phyloP scores from a whole-genome alignment of 371 early-diverging fungal genomes.

The Mortierella sp. region DNA sequence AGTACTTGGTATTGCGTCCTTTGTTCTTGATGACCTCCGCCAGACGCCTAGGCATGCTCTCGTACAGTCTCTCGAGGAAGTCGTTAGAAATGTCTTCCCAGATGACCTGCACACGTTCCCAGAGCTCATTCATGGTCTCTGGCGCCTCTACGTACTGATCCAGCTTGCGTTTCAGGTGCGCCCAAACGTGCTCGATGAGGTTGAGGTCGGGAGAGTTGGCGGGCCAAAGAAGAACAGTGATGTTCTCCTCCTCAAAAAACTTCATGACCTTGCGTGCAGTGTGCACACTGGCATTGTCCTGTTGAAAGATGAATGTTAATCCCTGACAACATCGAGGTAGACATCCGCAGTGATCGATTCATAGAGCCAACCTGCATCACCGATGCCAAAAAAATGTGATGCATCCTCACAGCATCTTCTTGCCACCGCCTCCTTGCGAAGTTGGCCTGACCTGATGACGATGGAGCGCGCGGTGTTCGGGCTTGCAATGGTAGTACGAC shows the following conservation, averaged over 20 bases:
- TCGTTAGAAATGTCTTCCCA: slow-evolving; percentile 2
- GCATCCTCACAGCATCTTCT: slow-evolving; percentile 36
- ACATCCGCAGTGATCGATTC: slow-evolving; percentile 28
- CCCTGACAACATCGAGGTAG: slow-evolving; percentile 39
- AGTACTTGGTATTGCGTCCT: neutral
- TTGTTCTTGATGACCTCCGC: neutral
- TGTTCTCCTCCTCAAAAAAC: slow-evolving; percentile 16
- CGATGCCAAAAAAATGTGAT: slow-evolving; percentile 27
- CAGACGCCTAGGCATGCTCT: slow-evolving; percentile 20
- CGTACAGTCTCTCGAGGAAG: slow-evolving; percentile 4
- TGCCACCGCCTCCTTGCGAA: slow-evolving; percentile 21
- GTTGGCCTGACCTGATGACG: slow-evolving; percentile 16
- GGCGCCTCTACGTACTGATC: slow-evolving; percentile 16
- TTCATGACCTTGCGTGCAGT: slow-evolving; percentile 18
- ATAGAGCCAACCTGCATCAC: slow-evolving; percentile 27
- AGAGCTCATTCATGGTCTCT: slow-evolving; percentile 18
- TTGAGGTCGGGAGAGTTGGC: slow-evolving; percentile 20
- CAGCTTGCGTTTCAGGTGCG: slow-evolving; percentile 18
- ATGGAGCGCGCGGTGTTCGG: neutral
- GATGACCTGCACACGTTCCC: slow-evolving; percentile 18
- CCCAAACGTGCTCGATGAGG: slow-evolving; percentile 40
- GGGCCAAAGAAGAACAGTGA: slow-evolving; percentile 11
- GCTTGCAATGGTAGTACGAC: slow-evolving; percentile 1
- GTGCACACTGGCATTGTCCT: slow-evolving; percentile 52
- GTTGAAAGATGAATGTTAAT: slow-evolving; percentile 47